Percentiles rank a stretch among this genome's conserved stretches.
phyloP scores from a whole-genome alignment of 257 asterid genomes.

The Nicotiana undulata region DNA sequence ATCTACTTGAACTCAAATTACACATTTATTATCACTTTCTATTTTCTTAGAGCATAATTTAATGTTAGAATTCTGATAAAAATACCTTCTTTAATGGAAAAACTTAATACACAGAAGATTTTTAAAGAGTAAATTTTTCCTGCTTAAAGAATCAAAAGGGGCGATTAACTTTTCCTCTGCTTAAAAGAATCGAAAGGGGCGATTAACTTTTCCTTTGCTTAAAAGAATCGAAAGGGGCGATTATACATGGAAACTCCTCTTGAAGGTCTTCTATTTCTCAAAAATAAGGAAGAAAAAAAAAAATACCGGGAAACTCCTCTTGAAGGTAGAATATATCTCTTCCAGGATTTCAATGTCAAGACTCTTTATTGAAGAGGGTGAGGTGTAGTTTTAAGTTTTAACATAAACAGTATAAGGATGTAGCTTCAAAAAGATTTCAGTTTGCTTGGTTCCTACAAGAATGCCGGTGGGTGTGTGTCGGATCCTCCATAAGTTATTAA shows the following conservation, averaged over 20 bases:
- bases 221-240: not conserved
- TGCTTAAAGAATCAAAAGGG: not conserved
- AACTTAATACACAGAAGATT: not conserved
- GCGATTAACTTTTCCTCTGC: not conserved
- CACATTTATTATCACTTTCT: not conserved
- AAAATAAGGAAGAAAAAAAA: too few relatives aligned
- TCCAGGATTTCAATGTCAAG: not conserved
- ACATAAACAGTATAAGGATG: not conserved
- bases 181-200: not conserved
- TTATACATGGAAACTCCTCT: not conserved
- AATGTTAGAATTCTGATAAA: not conserved
- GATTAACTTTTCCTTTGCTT: not conserved
- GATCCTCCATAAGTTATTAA: too few relatives aligned
- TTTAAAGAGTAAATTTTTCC: not conserved
- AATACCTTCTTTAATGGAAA: not conserved
- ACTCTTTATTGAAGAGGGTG: not conserved
- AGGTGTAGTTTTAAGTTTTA: not conserved
- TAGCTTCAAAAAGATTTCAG: not conserved
- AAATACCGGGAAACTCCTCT: not conserved
- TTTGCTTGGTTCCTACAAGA: too few relatives aligned
- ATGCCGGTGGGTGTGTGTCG: too few relatives aligned
- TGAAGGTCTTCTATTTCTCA: not conserved
- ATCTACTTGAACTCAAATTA: not conserved
- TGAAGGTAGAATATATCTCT: not conserved
- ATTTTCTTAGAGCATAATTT: not conserved